These are phyloP conservation scores for Candida hungchunana DNA, from an alignment of 805 yeast genomes.

Conservation along the genomic window DNA sequence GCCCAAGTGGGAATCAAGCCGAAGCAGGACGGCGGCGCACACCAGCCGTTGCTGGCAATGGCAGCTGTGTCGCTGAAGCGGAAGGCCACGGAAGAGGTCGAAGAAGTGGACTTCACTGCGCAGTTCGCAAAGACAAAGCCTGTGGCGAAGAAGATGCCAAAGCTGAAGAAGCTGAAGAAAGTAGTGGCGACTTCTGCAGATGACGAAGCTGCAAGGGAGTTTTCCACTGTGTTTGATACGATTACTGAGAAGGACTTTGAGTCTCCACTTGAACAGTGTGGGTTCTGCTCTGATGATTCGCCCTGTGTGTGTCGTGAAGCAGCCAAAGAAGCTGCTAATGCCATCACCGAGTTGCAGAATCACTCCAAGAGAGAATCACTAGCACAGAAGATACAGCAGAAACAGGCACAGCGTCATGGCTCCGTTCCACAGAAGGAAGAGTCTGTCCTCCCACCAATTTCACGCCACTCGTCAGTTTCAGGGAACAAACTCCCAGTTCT, in stretches of 20 bases:
- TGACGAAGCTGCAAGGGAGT: slow-evolving; percentile 18
- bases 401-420: slow-evolving; percentile 13
- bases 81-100: slow-evolving; percentile 28
- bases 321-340: slow-evolving; percentile 38
- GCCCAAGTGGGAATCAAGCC: slow-evolving; percentile 36
- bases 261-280: slow-evolving; percentile 72
- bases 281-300: slow-evolving; percentile 88
- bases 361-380: slow-evolving; percentile 22
- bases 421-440: slow-evolving; percentile 3
- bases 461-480: slow-evolving; percentile 25
- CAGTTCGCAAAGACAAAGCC: slow-evolving; percentile 31
- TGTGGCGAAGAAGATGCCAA: slow-evolving; percentile 25
- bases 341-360: slow-evolving; percentile 27
- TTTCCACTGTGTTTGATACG: slow-evolving; percentile 19
- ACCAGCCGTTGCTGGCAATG: slow-evolving; percentile 46
- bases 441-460: slow-evolving; percentile 36
- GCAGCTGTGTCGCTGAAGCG: slow-evolving; percentile 60
- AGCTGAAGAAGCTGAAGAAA: slow-evolving; percentile 18
- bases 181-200: not conserved
- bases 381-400: slow-evolving; percentile 5
- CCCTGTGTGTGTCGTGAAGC: slow-evolving; percentile 91
- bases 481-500: slow-evolving; percentile 48
- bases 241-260: slow-evolving; percentile 35
- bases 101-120: slow-evolving; percentile 54
- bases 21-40: slow-evolving; percentile 1